These are phyloP conservation scores for Paracoccidioides brasiliensis DNA, from an alignment of 2,329 filamentous ascomycete genomes.

Conservation along the genomic window DNA sequence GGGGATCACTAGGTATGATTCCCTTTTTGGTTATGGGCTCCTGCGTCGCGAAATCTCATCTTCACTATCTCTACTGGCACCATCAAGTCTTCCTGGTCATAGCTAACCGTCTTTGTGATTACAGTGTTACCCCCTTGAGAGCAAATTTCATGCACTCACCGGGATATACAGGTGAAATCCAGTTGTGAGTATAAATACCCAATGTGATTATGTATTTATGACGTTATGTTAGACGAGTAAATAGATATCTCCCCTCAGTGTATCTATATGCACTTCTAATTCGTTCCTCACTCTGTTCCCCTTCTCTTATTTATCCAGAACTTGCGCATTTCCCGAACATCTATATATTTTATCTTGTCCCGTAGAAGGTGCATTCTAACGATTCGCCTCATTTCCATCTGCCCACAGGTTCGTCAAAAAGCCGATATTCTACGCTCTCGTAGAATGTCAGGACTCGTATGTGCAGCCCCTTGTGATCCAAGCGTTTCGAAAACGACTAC, in stretches of 20 bases:
- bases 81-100: not conserved
- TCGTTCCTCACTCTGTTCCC: not conserved
- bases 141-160: conserved; percentile 80
- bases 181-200: conserved; percentile 56
- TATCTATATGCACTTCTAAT: not conserved
- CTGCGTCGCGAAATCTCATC: not conserved
- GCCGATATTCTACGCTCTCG: conserved; percentile 50
- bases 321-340: too few species aligned
- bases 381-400: conserved; percentile 1
- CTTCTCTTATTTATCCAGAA: not conserved
- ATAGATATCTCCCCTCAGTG: conserved; percentile 16
- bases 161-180: conserved; percentile 57
- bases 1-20: conserved; percentile 62
- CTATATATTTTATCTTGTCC: not conserved
- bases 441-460: conserved; percentile 79
- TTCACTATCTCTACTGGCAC: not conserved
- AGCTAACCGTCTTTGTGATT: conserved; percentile 4
- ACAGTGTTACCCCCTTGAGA: conserved; percentile 74
- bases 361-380: conserved; percentile 6
- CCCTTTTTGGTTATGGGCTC: not conserved
- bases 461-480: conserved; percentile 72
- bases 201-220: conserved; percentile 12
- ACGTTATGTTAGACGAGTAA: conserved; percentile 14
- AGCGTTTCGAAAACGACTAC: conserved; percentile 53
- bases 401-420: conserved; percentile 6